Percentiles rank a stretch among this genome's conserved stretches.
Evolutionary conservation across 305 asterid genomes (phyloP).

Genomic region (Withania somnifera): DNA sequence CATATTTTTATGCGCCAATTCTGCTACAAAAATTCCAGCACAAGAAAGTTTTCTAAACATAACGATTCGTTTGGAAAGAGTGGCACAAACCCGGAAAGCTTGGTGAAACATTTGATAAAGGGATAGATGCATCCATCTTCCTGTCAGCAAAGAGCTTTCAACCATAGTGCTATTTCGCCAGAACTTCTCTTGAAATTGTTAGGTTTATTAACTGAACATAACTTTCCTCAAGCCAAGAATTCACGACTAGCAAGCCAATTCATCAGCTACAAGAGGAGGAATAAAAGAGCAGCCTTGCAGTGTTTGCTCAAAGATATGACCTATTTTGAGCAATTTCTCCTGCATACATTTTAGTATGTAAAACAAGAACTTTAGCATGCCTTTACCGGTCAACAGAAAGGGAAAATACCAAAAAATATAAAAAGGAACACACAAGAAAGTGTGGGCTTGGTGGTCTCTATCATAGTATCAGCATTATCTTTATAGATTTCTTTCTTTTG

Average conservation of each 20-base stretch:
- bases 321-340: slow-evolving; percentile 75
- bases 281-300: slow-evolving; percentile 50
- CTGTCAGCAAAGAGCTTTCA: background rate
- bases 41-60: background rate
- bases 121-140: background rate
- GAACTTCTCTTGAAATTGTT: background rate
- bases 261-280: slow-evolving; percentile 67
- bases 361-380: background rate
- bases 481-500: no score
- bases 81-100: background rate
- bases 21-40: background rate
- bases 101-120: background rate
- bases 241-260: slow-evolving; percentile 13
- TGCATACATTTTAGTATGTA: slow-evolving; percentile 23
- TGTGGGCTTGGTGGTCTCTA: no score
- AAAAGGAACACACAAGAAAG: background rate
- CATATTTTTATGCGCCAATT: background rate
- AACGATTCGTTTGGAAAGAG: background rate
- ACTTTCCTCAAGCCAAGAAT: background rate
- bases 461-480: no score
- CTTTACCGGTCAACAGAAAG: background rate
- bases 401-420: background rate
- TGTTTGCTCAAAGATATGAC: slow-evolving; percentile 94
- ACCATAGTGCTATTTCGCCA: background rate
- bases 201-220: background rate